Evolutionary conservation across 176 grass and related monocot species (phyloP).

Genomic region (Carex parvula): DNA sequence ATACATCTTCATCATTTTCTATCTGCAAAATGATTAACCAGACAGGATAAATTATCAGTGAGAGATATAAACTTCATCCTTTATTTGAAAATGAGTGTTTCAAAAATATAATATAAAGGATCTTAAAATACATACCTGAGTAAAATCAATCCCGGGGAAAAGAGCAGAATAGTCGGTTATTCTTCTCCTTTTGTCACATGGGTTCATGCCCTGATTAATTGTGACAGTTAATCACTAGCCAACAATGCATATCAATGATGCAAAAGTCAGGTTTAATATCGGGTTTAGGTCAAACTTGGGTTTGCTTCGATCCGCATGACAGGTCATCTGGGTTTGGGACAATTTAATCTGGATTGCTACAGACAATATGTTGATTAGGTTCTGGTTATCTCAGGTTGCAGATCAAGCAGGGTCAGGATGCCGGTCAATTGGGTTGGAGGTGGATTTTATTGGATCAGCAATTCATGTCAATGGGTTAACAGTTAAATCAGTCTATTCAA

Average conservation of each 20-base stretch:
- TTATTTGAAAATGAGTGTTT: background rate
- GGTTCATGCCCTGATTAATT: constrained; percentile 55
- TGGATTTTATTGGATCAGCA: background rate
- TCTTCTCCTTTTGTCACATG: constrained; percentile 86
- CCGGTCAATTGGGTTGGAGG: background rate
- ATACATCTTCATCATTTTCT: constrained; percentile 73
- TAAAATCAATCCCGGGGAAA: constrained; percentile 93
- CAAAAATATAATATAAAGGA: background rate
- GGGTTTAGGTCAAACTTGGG: background rate
- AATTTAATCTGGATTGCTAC: background rate
- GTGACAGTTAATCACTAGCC: background rate
- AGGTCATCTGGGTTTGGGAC: background rate
- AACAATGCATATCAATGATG: background rate
- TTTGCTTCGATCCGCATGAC: background rate
- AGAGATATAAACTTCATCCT: background rate
- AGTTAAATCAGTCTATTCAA: background rate
- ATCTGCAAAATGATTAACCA: constrained; percentile 38
- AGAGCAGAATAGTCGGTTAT: constrained; percentile 59
- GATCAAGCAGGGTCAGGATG: background rate
- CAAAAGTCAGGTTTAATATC: background rate
- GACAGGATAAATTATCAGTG: background rate
- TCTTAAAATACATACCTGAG: constrained; percentile 40
- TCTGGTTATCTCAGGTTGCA: background rate
- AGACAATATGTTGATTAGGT: background rate
- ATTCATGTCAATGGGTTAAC: too few species aligned